Evolutionary conservation across 495 filamentous ascomycete genomes (phyloP).

Genomic region (Pyronema domesticum): DNA sequence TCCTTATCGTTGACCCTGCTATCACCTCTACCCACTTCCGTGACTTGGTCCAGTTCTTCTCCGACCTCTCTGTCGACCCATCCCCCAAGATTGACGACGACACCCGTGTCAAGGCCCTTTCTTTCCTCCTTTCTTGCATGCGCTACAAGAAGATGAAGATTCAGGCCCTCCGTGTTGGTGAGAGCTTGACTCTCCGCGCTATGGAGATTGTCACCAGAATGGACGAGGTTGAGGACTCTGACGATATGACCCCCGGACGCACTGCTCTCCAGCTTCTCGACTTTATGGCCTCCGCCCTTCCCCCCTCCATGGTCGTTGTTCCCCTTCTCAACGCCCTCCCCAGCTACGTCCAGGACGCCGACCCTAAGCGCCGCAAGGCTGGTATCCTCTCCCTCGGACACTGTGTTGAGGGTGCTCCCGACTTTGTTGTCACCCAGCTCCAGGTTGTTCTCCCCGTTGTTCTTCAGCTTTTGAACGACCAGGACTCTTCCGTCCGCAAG

Average conservation of each 20-base stretch:
- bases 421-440: conserved; percentile 34
- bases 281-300: conserved; percentile 67
- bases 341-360: conserved; percentile 50
- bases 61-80: conserved; percentile 53
- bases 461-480: conserved; percentile 67
- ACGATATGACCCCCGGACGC: conserved; percentile 75
- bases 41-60: conserved; percentile 86
- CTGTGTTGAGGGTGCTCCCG: conserved; percentile 89
- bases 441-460: conserved; percentile 53
- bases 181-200: conserved; percentile 64
- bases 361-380: conserved; percentile 68
- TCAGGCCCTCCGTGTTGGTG: conserved; percentile 74
- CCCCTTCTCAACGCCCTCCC: conserved; percentile 73
- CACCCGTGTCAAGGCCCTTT: conserved; percentile 69
- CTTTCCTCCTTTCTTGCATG: conserved; percentile 82
- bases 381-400: conserved; percentile 83
- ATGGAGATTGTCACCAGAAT: conserved; percentile 68
- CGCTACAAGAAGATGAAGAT: conserved; percentile 90
- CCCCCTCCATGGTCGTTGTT: conserved; percentile 86
- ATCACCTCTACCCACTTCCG: conserved; percentile 71
- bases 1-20: conserved; percentile 75
- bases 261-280: conserved; percentile 80
- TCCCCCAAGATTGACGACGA: conserved; percentile 55
- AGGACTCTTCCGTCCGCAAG: conserved; percentile 62
- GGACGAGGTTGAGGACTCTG: conserved; percentile 42